Percentiles rank a stretch among this genome's conserved stretches.
Evolutionary conservation across 352 stramenopile genomes (phyloP).

Genomic region (Aphanomyces cochlioides): DNA sequence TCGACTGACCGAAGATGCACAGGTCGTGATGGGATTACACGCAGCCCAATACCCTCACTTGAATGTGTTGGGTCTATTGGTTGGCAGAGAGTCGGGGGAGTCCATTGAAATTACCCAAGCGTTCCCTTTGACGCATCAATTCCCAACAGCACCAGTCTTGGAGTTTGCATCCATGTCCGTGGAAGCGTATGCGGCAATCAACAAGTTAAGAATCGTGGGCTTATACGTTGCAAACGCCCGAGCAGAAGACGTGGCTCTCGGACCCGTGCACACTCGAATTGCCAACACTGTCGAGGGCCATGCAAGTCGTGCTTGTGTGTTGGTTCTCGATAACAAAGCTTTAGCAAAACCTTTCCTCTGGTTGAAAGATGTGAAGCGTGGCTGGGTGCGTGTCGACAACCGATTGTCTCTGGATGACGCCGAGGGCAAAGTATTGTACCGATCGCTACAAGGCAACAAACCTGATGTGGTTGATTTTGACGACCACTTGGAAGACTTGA

Average conservation of each 20-base stretch:
- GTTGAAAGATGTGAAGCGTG: constrained; percentile 27
- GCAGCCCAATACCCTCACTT: constrained; percentile 28
- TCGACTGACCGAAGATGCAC: constrained; percentile 24
- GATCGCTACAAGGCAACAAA: not conserved
- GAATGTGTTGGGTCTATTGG: constrained; percentile 16
- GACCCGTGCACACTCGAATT: constrained; percentile 26
- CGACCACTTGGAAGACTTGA: constrained; percentile 24
- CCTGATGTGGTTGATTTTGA: constrained; percentile 26
- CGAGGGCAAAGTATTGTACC: constrained; percentile 16
- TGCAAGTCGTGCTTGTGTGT: constrained; percentile 12
- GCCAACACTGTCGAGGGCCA: constrained; percentile 25
- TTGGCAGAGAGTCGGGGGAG: constrained; percentile 22
- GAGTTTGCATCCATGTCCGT: constrained; percentile 27
- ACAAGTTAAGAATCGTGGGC: constrained; percentile 29
- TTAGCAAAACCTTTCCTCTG: constrained; percentile 11
- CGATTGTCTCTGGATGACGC: constrained; percentile 19
- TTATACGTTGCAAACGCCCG: constrained; percentile 26
- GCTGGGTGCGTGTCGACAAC: constrained; percentile 25
- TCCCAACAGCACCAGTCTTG: constrained; percentile 24
- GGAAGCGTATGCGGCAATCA: constrained; percentile 8
- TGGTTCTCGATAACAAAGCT: constrained; percentile 19
- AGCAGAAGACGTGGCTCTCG: constrained; percentile 15
- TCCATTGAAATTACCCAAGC: constrained; percentile 23
- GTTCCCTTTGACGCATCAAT: constrained; percentile 22
- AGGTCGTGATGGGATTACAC: constrained; percentile 26